These are phyloP conservation scores for Centrapalus pauciflorus DNA, from an alignment of 129 eudicot genomes.

Conservation along the genomic window DNA sequence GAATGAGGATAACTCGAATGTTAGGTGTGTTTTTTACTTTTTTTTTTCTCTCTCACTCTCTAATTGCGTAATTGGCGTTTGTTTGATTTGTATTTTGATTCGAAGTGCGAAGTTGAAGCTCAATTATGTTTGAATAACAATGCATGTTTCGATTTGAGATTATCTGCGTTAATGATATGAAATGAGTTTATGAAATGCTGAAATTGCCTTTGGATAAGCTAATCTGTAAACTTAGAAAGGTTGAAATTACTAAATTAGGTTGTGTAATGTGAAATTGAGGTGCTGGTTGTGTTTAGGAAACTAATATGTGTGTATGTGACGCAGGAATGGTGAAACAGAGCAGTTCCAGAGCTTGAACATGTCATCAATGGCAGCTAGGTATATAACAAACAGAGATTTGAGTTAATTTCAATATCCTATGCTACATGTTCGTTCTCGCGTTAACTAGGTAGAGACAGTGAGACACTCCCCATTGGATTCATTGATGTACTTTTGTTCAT, in stretches of 20 bases:
- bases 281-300: neutral
- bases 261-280: slow-evolving; percentile 7
- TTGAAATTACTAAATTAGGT: slow-evolving; percentile 3
- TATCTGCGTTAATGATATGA: neutral
- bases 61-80: neutral
- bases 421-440: too few relatives aligned
- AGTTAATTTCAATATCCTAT: too few relatives aligned
- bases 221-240: neutral
- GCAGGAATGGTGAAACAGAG: slow-evolving; percentile 54
- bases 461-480: slow-evolving; percentile 24
- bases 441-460: too few relatives aligned
- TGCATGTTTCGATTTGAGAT: neutral
- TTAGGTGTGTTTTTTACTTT: slow-evolving; percentile 23
- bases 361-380: slow-evolving; percentile 61
- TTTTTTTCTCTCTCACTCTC: neutral
- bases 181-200: neutral
- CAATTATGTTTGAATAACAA: neutral
- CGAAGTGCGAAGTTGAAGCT: slow-evolving; percentile 1
- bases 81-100: too few relatives aligned
- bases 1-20: neutral
- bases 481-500: neutral
- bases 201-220: neutral
- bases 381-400: neutral
- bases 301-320: slow-evolving; percentile 7
- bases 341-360: slow-evolving; percentile 50